A percentile compares a stretch with the other conserved stretches of the same genome.
Evolutionary conservation across 2,329 filamentous ascomycete genomes (phyloP).

Genomic region (Triangularia setosa): DNA sequence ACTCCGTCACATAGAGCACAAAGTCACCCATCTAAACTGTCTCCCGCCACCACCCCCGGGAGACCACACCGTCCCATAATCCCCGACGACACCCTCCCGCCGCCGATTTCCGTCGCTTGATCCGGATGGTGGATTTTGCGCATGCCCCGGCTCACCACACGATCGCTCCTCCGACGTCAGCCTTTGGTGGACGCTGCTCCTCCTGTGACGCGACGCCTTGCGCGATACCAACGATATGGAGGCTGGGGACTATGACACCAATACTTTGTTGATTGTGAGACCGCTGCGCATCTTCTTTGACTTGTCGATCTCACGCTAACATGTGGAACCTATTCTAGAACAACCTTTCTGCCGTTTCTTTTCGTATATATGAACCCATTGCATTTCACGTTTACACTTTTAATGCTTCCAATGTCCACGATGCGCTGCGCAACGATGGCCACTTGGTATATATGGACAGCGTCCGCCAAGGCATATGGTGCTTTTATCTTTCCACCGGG

Average conservation of each 20-base stretch:
- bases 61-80: conserved; percentile 3
- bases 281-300: conserved; percentile 13
- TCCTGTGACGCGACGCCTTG: conserved; percentile 21
- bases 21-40: conserved; percentile 16
- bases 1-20: conserved; percentile 20
- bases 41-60: background rate
- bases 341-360: conserved; percentile 53
- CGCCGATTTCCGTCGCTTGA: conserved; percentile 2
- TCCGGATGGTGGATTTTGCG: conserved; percentile 8
- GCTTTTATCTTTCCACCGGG: conserved; percentile 47
- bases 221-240: conserved; percentile 50
- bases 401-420: conserved; percentile 49
- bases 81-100: background rate
- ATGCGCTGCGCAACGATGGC: conserved; percentile 47
- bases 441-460: conserved; percentile 52
- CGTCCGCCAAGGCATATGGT: conserved; percentile 49
- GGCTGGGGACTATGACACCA: conserved; percentile 60
- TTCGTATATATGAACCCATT: conserved; percentile 52
- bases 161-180: conserved; percentile 12
- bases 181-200: conserved; percentile 24
- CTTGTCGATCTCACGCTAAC: background rate
- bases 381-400: conserved; percentile 43
- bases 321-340: conserved; percentile 38
- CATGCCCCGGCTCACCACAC: conserved; percentile 18
- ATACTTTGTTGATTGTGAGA: conserved; percentile 55